Base-by-base conservation (phyloP, 257 asterid species). In the Solanum chmielewskii region DNA sequence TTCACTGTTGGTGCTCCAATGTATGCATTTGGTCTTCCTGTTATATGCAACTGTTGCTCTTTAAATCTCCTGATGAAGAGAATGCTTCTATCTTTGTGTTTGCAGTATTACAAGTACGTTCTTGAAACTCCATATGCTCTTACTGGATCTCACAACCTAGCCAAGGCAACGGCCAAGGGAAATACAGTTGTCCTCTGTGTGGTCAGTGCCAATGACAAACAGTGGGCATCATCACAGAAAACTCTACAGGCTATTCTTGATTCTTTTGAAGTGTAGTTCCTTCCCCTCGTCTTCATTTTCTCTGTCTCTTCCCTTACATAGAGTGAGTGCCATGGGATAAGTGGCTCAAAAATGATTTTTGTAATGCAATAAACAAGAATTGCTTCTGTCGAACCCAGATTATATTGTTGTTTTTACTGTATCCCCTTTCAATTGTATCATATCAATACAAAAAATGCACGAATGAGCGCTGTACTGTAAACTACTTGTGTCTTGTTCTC, bases 151-250 rank as follows among this genome's bases (percentile, higher is more conserved):
- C 99, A 97, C 92, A 95, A 95, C 89, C 94, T 97, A 45, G 99
- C 99, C 0, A 97, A 95, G 91, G 99, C 98, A 31, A 95, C 99
- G 21, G 99, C 99, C 0, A 97, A 94, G 90, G 99, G 99, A 37
- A 95, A 86, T 94, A 95, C 98, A 2, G 98, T 97, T 39, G 85
- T 97, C 83, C 95, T 97, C 73, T 95, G 94, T 52, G 99, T 97
- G 83, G 99, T 93, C 89, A 97, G 99, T 75, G 99, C 98, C 85
- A 94, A 59, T 76, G 99, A 97, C 83, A 97, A 91, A 82, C 98
- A 97, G 90, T 95, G 99, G 99, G 95, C 87, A 9, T 86, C 94
- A 1, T 94, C 97, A 2, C 81, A 89, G 93, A 94, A 93, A 88
- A 94, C 96, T n/a, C 87, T 97, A 91, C 92, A 95, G 85, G 94